Percentiles rank a stretch among this genome's conserved stretches.
These are phyloP conservation scores for Ligustrum vulgare DNA, from an alignment of 257 asterid genomes.

Conservation along the genomic window DNA sequence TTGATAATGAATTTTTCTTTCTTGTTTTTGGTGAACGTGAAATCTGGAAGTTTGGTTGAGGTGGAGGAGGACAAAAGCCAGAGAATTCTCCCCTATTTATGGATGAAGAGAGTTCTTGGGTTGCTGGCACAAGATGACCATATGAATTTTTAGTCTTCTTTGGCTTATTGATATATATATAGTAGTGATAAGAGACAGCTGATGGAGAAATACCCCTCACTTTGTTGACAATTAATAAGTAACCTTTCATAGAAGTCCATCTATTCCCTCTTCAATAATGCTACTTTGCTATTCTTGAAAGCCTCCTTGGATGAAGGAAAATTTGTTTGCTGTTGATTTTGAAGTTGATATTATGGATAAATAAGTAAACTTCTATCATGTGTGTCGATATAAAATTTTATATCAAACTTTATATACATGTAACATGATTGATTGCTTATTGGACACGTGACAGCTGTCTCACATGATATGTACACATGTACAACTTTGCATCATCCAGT, in stretches of 20 bases:
- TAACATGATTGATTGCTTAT: too few species aligned
- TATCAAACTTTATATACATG: too few species aligned
- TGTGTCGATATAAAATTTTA: too few species aligned
- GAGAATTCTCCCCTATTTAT: slow-evolving; percentile 45
- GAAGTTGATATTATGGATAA: too few species aligned
- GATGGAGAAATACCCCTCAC: slow-evolving; percentile 29
- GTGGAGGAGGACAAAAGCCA: slow-evolving; percentile 47
- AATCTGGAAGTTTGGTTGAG: slow-evolving; percentile 22
- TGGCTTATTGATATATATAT: slow-evolving; percentile 70
- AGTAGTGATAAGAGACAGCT: slow-evolving; percentile 39
- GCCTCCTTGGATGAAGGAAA: too few species aligned
- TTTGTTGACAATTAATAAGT: slow-evolving; percentile 1
- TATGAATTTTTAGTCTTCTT: slow-evolving; percentile 42
- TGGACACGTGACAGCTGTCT: too few species aligned
- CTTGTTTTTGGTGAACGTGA: slow-evolving; percentile 27
- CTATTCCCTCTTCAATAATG: too few species aligned
- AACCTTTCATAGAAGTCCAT: neutral
- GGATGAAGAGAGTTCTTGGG: slow-evolving; percentile 26
- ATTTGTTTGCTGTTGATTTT: too few species aligned
- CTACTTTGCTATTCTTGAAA: too few species aligned
- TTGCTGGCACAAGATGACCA: slow-evolving; percentile 7
- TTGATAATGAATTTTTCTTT: neutral
- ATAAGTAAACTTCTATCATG: too few species aligned
- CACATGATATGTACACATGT: too few species aligned
- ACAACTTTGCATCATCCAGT: too few species aligned